A percentile compares a stretch with the other conserved stretches of the same genome.
These are phyloP conservation scores for Fusarium avenaceum DNA, from an alignment of 2,329 filamentous ascomycete species.

Conservation along the genomic window DNA sequence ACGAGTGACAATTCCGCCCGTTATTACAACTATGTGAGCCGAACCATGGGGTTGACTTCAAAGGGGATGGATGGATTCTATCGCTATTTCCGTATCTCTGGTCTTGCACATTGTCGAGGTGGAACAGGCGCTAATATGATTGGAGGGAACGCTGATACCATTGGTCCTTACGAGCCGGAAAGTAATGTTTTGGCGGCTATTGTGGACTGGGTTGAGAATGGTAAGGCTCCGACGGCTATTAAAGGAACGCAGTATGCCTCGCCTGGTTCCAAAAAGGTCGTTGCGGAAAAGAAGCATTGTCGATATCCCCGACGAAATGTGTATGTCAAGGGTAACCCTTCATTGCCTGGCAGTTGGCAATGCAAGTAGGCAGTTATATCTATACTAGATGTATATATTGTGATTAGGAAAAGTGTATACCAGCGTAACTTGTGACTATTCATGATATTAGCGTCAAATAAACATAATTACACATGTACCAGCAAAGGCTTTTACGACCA, in stretches of 20 bases:
- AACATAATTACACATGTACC: no score
- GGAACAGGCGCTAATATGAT: conserved; percentile 61
- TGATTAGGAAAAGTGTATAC: no score
- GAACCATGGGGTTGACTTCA: conserved; percentile 44
- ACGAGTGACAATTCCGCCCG: conserved; percentile 41
- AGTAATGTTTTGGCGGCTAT: conserved; percentile 2
- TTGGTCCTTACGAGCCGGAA: not conserved
- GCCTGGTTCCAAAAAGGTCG: not conserved
- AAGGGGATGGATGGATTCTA: conserved; percentile 62
- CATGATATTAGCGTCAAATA: no score
- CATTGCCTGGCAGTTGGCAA: not conserved
- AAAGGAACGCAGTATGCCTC: not conserved
- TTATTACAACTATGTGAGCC: conserved; percentile 41
- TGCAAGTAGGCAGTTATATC: no score
- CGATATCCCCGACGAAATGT: not conserved
- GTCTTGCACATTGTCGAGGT: conserved; percentile 61
- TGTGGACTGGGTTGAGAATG: not conserved
- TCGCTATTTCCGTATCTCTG: conserved; percentile 65
- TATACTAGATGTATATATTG: no score
- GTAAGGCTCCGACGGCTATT: not conserved
- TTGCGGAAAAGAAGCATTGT: not conserved
- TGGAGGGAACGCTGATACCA: conserved; percentile 41
- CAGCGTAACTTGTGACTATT: no score
- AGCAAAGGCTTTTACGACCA: no score
- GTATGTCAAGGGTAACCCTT: not conserved